Evolutionary conservation across 306 rosid species (phyloP).

Genomic region (Trifolium fragiferum): DNA sequence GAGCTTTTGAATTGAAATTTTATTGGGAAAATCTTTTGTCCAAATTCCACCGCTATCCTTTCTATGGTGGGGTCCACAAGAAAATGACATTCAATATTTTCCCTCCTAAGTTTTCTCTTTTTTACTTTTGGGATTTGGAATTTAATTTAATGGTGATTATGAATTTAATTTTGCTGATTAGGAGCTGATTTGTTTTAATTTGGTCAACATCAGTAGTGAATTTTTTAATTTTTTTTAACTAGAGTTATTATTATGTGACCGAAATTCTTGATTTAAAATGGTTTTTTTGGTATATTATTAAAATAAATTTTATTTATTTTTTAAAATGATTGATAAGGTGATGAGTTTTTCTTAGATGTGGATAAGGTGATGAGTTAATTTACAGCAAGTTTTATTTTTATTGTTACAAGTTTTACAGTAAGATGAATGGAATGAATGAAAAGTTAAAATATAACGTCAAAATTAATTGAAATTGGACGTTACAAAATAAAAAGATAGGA

Average conservation of each 20-base stretch:
- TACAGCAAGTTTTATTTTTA: not conserved
- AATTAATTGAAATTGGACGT: not conserved
- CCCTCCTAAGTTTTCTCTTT: not conserved
- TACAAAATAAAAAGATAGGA: no score
- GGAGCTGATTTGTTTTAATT: not conserved
- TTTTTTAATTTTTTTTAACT: no score
- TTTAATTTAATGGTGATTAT: not conserved
- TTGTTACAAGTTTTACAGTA: no score
- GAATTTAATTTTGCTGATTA: not conserved
- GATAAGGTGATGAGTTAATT: not conserved
- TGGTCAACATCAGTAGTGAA: not conserved
- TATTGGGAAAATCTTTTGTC: constrained; percentile 54
- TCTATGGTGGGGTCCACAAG: not conserved
- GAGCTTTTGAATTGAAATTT: constrained; percentile 18
- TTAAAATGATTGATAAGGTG: not conserved
- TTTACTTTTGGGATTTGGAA: not conserved
- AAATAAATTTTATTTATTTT: no score
- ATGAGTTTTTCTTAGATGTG: no score
- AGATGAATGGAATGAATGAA: not conserved
- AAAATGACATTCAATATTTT: not conserved
- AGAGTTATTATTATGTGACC: no score
- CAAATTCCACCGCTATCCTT: constrained; percentile 85
- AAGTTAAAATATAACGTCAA: not conserved
- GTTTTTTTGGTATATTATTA: no score
- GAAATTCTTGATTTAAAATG: no score